Evolutionary conservation across 805 yeast genomes (phyloP).

Genomic region (Sungouiella thailandica): DNA sequence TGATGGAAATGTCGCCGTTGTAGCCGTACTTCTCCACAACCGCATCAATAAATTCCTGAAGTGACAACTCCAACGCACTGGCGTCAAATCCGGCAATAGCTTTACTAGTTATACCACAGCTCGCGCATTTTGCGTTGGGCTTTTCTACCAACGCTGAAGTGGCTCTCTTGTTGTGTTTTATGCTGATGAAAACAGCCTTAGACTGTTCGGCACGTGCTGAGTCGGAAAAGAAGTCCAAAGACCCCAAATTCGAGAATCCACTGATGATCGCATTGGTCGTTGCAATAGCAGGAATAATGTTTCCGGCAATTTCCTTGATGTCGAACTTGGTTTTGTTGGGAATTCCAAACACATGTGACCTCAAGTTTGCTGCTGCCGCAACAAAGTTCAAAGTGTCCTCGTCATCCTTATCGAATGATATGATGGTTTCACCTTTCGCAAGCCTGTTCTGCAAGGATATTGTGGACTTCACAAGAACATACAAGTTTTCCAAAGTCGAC

Average conservation of each 20-base stretch:
- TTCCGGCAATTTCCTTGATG: constrained; percentile 92
- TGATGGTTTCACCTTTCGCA: constrained; percentile 25
- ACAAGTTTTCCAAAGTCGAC: constrained; percentile 59
- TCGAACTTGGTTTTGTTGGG: constrained; percentile 75
- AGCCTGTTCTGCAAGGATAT: constrained; percentile 47
- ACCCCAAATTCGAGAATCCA: constrained; percentile 76
- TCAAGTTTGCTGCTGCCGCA: constrained; percentile 74
- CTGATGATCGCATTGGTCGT: constrained; percentile 95
- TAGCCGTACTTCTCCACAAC: constrained; percentile 50
- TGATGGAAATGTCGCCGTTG: constrained; percentile 50
- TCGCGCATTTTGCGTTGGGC: constrained; percentile 71
- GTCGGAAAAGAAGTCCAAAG: constrained; percentile 47
- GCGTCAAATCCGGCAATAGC: constrained; percentile 6
- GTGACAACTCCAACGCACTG: constrained; percentile 42
- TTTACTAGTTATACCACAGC: constrained; percentile 47
- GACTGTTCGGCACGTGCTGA: constrained; percentile 20
- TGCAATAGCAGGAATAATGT: constrained; percentile 97
- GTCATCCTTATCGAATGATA: constrained; percentile 92
- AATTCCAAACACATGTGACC: constrained; percentile 68
- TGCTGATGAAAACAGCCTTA: constrained; percentile 35
- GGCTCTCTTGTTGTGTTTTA: constrained; percentile 56
- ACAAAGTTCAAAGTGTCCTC: constrained; percentile 87
- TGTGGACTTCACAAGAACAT: constrained; percentile 49
- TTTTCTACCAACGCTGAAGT: constrained; percentile 55
- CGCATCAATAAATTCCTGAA: constrained; percentile 49